These are phyloP conservation scores for Erodium chrysanthum DNA, from an alignment of 441 rosid species.

Conservation along the genomic window DNA sequence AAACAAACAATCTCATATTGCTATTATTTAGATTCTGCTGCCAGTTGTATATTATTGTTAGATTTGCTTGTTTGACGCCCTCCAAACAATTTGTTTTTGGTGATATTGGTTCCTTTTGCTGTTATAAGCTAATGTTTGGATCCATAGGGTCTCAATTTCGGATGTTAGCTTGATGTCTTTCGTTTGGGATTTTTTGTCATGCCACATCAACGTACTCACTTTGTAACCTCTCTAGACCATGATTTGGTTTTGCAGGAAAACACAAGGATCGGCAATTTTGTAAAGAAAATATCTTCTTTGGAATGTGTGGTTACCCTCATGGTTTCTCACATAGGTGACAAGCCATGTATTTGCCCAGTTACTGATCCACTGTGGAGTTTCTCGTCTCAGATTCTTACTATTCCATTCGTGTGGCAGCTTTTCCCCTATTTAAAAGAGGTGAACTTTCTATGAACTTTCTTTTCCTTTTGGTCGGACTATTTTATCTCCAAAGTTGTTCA, in stretches of 20 bases:
- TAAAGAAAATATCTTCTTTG: constrained; percentile 39
- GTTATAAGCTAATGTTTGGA: background rate
- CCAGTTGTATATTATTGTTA: background rate
- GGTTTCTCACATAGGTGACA: constrained; percentile 58
- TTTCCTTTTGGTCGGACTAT: constrained; percentile 6
- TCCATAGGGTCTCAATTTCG: background rate
- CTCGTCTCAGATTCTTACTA: constrained; percentile 71
- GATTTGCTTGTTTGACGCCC: constrained; percentile 2
- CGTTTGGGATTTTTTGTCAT: background rate
- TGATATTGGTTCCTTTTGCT: background rate
- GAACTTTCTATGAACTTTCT: constrained; percentile 9
- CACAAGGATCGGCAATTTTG: constrained; percentile 20
- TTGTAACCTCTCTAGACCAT: background rate
- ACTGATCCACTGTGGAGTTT: constrained; percentile 64
- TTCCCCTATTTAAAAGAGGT: constrained; percentile 84
- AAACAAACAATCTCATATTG: background rate
- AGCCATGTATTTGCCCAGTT: constrained; percentile 54
- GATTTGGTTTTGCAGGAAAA: constrained; percentile 45
- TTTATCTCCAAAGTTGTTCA: constrained; percentile 13
- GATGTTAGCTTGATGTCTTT: background rate
- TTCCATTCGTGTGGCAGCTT: constrained; percentile 74
- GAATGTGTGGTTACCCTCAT: constrained; percentile 50
- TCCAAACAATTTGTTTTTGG: background rate
- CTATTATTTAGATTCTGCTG: background rate
- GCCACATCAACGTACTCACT: background rate